Percentiles rank a stretch among this genome's conserved stretches.
Conservation (phyloP, 1,284 basidiomycete genomes). For the Pseudozyma sp. region DNA sequence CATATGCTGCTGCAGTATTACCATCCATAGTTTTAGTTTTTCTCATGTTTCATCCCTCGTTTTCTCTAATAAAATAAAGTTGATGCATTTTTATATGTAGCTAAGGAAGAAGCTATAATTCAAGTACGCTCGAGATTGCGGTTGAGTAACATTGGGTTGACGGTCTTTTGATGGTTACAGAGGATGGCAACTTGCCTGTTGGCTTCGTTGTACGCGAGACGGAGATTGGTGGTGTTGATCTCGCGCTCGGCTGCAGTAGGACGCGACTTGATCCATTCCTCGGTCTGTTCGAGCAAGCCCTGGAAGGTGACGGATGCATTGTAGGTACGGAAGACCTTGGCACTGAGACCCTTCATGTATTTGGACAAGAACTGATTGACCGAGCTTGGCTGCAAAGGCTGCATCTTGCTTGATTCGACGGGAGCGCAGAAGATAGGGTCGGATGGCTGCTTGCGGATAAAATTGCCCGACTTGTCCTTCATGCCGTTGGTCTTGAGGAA, state of each 20-base stretch:
- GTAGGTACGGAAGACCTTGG: slow-evolving; percentile 69
- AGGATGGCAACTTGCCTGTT: slow-evolving; percentile 68
- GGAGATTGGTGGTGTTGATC: slow-evolving; percentile 60
- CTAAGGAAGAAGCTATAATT: too few species aligned
- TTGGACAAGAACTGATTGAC: slow-evolving; percentile 67
- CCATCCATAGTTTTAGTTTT: too few species aligned
- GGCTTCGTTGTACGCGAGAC: slow-evolving; percentile 67
- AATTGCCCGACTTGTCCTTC: slow-evolving; percentile 72
- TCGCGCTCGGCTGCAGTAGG: slow-evolving; percentile 62
- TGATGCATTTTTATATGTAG: too few species aligned
- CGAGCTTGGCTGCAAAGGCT: slow-evolving; percentile 54
- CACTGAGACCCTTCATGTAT: slow-evolving; percentile 67
- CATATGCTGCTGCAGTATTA: slow-evolving; percentile 86
- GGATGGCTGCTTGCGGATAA: slow-evolving; percentile 85
- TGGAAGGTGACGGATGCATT: slow-evolving; percentile 69
- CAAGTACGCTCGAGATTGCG: slow-evolving; percentile 58
- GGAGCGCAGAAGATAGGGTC: slow-evolving; percentile 83
- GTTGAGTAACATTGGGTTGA: slow-evolving; percentile 61
- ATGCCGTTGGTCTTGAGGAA: slow-evolving; percentile 63
- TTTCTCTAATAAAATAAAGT: too few species aligned
- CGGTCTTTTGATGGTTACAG: slow-evolving; percentile 69
- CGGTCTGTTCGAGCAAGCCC: slow-evolving; percentile 66
- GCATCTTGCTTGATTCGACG: slow-evolving; percentile 52
- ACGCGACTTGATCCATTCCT: slow-evolving; percentile 60
- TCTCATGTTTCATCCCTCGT: too few species aligned